Evolutionary conservation across 202 grass and related monocot genomes (phyloP).

Genomic region (Elaeis oleifera): DNA sequence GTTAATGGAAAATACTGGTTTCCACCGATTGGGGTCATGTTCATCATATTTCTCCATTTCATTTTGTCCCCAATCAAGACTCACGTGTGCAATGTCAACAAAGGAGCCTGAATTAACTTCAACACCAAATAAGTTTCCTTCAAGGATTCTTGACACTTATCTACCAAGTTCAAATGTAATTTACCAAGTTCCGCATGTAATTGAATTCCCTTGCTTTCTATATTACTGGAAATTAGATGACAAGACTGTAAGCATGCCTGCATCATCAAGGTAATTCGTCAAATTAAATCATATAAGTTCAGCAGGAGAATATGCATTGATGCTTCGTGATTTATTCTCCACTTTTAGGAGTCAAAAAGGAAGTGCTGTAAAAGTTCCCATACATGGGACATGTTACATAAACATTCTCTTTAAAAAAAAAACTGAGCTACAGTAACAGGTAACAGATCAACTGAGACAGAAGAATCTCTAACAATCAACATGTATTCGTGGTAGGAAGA

Average conservation of each 20-base stretch:
- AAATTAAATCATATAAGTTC: slow-evolving; percentile 17
- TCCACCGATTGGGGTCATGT: slow-evolving; percentile 31
- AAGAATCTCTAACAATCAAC: no score
- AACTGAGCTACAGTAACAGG: no score
- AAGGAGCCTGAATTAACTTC: slow-evolving; percentile 40
- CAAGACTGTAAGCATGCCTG: slow-evolving; percentile 70
- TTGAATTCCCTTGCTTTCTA: slow-evolving; percentile 52
- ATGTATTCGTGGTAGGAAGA: no score
- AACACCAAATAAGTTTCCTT: slow-evolving; percentile 39
- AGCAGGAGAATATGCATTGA: background rate
- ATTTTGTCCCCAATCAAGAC: slow-evolving; percentile 67
- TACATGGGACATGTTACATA: no score
- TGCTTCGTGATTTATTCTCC: no score
- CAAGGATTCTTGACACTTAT: slow-evolving; percentile 42
- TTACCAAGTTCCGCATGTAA: slow-evolving; percentile 57
- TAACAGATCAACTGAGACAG: no score
- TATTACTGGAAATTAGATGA: slow-evolving; percentile 64
- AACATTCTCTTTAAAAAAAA: no score
- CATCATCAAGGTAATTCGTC: slow-evolving; percentile 28
- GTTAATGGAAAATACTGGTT: slow-evolving; percentile 37
- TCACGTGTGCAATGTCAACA: slow-evolving; percentile 49
- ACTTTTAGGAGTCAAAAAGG: background rate
- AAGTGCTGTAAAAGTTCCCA: background rate
- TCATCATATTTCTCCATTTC: slow-evolving; percentile 41
- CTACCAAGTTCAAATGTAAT: slow-evolving; percentile 48